These are phyloP conservation scores for Taphrina sp. DNA, from an alignment of 1,139 yeast species.

Conservation along the genomic window DNA sequence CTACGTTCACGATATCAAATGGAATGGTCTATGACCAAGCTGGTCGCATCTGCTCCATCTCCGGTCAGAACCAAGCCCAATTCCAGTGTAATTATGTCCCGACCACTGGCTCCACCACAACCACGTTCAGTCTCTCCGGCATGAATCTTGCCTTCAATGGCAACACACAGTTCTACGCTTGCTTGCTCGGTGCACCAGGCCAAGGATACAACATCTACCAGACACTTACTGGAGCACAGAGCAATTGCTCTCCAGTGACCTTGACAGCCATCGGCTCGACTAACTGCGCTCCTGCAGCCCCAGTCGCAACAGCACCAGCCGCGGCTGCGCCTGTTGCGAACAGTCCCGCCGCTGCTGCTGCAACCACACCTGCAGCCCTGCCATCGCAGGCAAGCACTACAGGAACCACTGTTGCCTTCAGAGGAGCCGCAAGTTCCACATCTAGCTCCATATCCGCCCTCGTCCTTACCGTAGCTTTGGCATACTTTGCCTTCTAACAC, in stretches of 20 bases:
- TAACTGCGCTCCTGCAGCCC: neutral
- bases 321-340: neutral
- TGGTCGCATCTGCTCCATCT: slow-evolving; percentile 21
- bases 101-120: slow-evolving; percentile 9
- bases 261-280: neutral
- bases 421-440: too few species aligned
- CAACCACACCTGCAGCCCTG: neutral
- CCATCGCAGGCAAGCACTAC: neutral
- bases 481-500: too few species aligned
- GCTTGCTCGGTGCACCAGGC: slow-evolving; percentile 1
- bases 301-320: neutral
- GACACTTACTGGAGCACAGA: slow-evolving; percentile 9
- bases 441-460: too few species aligned
- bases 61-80: slow-evolving; percentile 18
- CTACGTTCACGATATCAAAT: slow-evolving; percentile 13
- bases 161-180: slow-evolving; percentile 14
- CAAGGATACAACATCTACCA: slow-evolving; percentile 19
- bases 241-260: slow-evolving; percentile 12
- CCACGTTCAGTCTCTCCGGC: neutral
- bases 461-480: too few species aligned
- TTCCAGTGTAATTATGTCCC: slow-evolving; percentile 23
- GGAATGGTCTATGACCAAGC: slow-evolving; percentile 21
- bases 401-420: neutral
- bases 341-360: neutral
- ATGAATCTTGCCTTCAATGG: slow-evolving; percentile 9